Base-by-base conservation (phyloP, 225 moss, liverwort and hornwort genomes). In the Polytrichum formosum region DNA sequence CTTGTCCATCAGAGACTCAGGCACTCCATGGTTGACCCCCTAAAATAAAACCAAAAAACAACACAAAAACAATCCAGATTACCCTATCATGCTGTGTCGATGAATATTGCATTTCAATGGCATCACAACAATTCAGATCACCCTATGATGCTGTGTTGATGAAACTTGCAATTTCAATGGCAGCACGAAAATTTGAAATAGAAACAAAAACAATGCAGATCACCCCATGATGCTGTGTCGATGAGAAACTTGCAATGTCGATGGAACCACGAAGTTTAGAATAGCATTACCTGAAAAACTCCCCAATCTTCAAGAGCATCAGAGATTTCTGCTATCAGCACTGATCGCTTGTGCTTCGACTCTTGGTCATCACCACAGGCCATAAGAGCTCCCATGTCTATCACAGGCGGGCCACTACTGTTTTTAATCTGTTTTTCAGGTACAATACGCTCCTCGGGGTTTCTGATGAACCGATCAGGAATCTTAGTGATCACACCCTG, bases 381-480 rank as follows among this genome's bases (percentile, higher is more conserved):
- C 53, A 67, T 23, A 20, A 58, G 58, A 7, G 58, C 6, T 58
- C 21, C 67, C 67, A 67, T 67, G 53, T 67, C 67, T 23, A 67
- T 46, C 37, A 67, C 46, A 6, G 67, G 67, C 58, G 23, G 23
- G 13, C 46, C 46, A 46, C 46, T 46, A 20, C 23, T 23, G 16
- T 58, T 13, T 33, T 16, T 67, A 0, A 23, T 67, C 23, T 53
- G 67, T 26, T 13, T 13, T 26, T 22, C 5, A 33, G 67, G 23
- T 21, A 46, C 23, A 4, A 46, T 23, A 67, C 67, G 67, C 67
- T 35, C 25, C 22, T 53, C 37, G 23, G 46, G 67, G 33, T 33
- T 33, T 67, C 22, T 33, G 16, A 67, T 6, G 67, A 67, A 67
- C 22, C 23, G 18, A 23, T 6, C 22, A 35, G 67, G 67, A 3